These are phyloP conservation scores for Exophiala lecanii-corni DNA, from an alignment of 2,329 filamentous ascomycete genomes.

Conservation along the genomic window DNA sequence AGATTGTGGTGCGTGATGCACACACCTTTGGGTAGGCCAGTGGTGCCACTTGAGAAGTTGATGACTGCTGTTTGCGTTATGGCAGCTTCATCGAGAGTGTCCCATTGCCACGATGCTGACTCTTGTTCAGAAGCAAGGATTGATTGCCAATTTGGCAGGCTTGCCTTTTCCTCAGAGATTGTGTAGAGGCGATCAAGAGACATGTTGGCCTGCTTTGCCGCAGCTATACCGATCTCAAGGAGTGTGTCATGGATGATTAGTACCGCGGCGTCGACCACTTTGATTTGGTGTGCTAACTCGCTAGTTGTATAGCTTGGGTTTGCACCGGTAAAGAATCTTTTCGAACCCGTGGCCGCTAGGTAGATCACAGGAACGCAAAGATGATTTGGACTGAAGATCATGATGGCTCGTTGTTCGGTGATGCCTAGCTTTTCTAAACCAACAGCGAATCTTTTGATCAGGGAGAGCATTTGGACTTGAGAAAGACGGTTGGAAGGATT, in stretches of 20 bases:
- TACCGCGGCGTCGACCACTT: constrained; percentile 47
- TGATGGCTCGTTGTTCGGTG: constrained; percentile 58
- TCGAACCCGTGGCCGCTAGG: constrained; percentile 41
- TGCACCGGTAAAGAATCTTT: constrained; percentile 51
- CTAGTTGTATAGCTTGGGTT: constrained; percentile 49
- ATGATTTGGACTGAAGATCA: constrained; percentile 66
- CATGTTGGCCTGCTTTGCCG: constrained; percentile 25
- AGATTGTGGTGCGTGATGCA: constrained; percentile 48
- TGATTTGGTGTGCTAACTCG: constrained; percentile 52
- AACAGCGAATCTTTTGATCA: constrained; percentile 64
- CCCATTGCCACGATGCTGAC: constrained; percentile 38
- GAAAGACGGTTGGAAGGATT: constrained; percentile 60
- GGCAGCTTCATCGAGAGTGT: constrained; percentile 29
- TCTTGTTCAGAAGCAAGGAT: constrained; percentile 43
- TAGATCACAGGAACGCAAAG: constrained; percentile 58
- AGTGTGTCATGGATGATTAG: constrained; percentile 48
- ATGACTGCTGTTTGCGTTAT: constrained; percentile 44
- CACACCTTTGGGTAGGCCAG: constrained; percentile 50
- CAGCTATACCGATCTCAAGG: constrained; percentile 40
- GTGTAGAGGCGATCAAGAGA: constrained; percentile 23
- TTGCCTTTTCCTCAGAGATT: constrained; percentile 26
- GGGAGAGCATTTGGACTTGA: constrained; percentile 55
- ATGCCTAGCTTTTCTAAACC: constrained; percentile 60
- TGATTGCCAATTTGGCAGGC: constrained; percentile 26
- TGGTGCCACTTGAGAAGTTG: constrained; percentile 51